Evolutionary conservation across 345 rosid species (phyloP), one percentile per base, ranked within the genome.

Genomic region (Eucalyptus viminalis): DNA sequence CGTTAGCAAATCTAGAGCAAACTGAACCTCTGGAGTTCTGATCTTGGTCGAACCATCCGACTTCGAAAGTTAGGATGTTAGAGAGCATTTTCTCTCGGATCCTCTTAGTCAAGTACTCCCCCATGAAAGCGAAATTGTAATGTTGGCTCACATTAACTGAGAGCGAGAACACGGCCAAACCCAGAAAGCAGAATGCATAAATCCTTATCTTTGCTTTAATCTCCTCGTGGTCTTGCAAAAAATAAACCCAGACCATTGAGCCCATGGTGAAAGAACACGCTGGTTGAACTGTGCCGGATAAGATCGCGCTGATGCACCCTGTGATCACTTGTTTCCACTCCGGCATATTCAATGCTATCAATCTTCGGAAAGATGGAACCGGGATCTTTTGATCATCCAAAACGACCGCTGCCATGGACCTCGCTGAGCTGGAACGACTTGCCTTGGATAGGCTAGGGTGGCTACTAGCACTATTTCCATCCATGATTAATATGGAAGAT

Each of bases 1-100:
- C 96, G 87, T 95, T 94, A 45, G 95, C 92, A 9, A 96, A 94
- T 88, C 96, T 91, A 22, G 98, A 91, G 89, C 95, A 96, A 87
- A 95, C 87, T 3, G 97, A 91, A 16, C 96, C 97, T 15, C 96
- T 95, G 1, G 97, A 93, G 89, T 95, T 96, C 90, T 94, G 93
- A 54, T 94, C 95, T 87, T 89, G 90, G 87, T 95, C 96, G n/a
- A 95, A 96, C 99, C 96, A 96, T 5, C 97, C 93, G 44, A 96
- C 92, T 91, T 96, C 97, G 43, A 96, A 96, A 6, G 95, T 94
- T 81, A 94, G 89, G 29, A 96, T 91, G 90, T 94, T 96, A 3
- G 95, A 91, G 45, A 96, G 90, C 96, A 94, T 94, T 90, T 90
- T 92, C 92, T 96, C 96, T 86, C 98, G 91, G 47, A 96, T 91